Conservation (phyloP, 768 basidiomycete genomes). For the Lactarius hatsudake region DNA sequence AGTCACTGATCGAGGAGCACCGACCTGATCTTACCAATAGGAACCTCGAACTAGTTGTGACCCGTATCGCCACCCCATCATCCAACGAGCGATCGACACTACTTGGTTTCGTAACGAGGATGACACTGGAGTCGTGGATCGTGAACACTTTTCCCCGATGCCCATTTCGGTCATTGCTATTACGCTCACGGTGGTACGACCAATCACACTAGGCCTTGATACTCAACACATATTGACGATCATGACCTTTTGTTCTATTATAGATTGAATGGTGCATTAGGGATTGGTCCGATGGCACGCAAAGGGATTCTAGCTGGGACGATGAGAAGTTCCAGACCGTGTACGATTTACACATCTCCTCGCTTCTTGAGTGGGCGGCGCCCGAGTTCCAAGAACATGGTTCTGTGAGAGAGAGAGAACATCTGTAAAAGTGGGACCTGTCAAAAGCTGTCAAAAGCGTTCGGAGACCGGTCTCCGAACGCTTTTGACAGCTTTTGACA, state of each 20-base stretch:
- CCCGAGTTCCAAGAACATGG: neutral
- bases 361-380: too few relatives aligned
- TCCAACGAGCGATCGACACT: slow-evolving; percentile 7
- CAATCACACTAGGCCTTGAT: neutral
- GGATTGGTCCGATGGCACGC: slow-evolving; percentile 2
- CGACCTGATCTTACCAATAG: neutral
- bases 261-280: neutral
- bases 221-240: neutral
- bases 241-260: neutral
- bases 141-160: slow-evolving; percentile 1
- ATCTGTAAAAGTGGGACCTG: too few relatives aligned
- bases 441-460: too few relatives aligned
- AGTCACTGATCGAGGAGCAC: neutral
- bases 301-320: neutral
- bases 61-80: slow-evolving; percentile 11
- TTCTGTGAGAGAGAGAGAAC: neutral
- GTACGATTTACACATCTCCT: neutral
- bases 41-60: neutral
- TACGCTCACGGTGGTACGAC: neutral
- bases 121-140: neutral
- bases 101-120: slow-evolving; percentile 9
- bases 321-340: neutral
- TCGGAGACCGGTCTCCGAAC: too few relatives aligned
- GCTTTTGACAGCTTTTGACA: too few relatives aligned
- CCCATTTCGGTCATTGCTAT: slow-evolving; percentile 1